Base-by-base conservation (phyloP, 176 grass and related monocot species). In the Aegilops umbellulata region DNA sequence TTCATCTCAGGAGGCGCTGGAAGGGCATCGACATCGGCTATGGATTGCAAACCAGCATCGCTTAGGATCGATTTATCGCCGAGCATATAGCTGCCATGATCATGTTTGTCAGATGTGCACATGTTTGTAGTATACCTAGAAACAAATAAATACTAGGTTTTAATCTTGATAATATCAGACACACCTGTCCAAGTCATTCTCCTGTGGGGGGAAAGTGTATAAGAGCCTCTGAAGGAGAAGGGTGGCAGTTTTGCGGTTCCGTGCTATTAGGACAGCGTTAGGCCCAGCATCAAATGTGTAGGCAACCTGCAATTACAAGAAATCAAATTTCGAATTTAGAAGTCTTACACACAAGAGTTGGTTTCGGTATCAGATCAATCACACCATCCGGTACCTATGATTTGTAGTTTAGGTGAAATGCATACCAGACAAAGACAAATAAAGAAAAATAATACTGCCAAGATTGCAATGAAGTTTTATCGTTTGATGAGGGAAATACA, bases 271-370 rank as follows among this genome's bases (percentile, higher is more conserved):
- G 46, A 98, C 95, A 8, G 91, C 93, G 14, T 98, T 95, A 7
- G 95, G 93, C 75, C 91, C 95, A 11, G 96, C 93, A 80, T 98
- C 95, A 16, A 98, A 98, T 22, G 95, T 98, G 86, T 95, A 95
- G 5, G 91, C 96, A 25, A 89, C 91, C 96, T 98, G 86, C 34
- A 46, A 89, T 80, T 75, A 26, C 22, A 62, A 36, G 77, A 42
- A 61, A n/a, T 22, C 65, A 69, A 69, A 32, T 22, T 20, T 1
- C 1, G 2, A 77, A 82, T 2, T 90, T 82, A 86, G 64, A 58
- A 60, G 23, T 78, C 15, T 26, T 9, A 12, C 30, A 39, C 36
- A 78, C 24, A 85, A 77, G 77, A 84, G 69, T 82, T 35, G 16
- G 51, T 39, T 38, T 69, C 38, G 22, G 1, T 51, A n/a, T 61